Conservation (phyloP, 1,284 basidiomycete genomes). For the Tilletia setariae region DNA sequence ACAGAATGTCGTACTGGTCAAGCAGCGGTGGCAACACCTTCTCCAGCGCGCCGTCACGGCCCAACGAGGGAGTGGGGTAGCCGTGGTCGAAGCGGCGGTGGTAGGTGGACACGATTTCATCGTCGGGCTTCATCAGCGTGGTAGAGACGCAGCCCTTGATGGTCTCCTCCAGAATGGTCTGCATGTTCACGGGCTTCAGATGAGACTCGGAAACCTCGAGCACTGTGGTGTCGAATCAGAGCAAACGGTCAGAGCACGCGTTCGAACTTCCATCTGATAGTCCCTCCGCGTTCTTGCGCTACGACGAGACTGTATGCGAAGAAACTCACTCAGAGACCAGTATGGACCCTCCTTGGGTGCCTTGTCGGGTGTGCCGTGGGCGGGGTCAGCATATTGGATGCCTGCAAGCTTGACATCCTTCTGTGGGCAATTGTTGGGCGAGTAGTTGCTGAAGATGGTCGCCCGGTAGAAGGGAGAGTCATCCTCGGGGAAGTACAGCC, state of each 20-base stretch:
- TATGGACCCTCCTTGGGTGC: constrained; percentile 58
- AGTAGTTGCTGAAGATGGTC: constrained; percentile 62
- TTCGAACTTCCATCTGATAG: no score
- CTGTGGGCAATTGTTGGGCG: constrained; percentile 59
- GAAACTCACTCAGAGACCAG: constrained; percentile 52
- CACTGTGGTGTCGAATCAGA: constrained; percentile 51
- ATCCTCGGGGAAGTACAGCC: constrained; percentile 59
- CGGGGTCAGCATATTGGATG: constrained; percentile 58
- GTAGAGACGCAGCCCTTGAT: constrained; percentile 60
- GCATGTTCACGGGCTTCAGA: constrained; percentile 59
- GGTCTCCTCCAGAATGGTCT: constrained; percentile 58
- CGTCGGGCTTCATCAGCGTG: constrained; percentile 57
- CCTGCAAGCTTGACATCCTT: constrained; percentile 56
- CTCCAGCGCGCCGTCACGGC: constrained; percentile 58
- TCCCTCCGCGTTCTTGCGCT: background rate
- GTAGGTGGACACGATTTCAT: constrained; percentile 61
- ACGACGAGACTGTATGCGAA: background rate
- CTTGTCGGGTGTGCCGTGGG: constrained; percentile 53
- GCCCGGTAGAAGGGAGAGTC: constrained; percentile 62
- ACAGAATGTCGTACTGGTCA: constrained; percentile 57
- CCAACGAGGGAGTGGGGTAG: constrained; percentile 59
- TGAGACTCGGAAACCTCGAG: constrained; percentile 60
- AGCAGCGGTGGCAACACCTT: constrained; percentile 57
- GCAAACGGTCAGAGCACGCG: constrained; percentile 48
- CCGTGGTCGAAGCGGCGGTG: constrained; percentile 59